Conservation (phyloP, 2,329 filamentous ascomycete species). For the Penicillium janthinellum region DNA sequence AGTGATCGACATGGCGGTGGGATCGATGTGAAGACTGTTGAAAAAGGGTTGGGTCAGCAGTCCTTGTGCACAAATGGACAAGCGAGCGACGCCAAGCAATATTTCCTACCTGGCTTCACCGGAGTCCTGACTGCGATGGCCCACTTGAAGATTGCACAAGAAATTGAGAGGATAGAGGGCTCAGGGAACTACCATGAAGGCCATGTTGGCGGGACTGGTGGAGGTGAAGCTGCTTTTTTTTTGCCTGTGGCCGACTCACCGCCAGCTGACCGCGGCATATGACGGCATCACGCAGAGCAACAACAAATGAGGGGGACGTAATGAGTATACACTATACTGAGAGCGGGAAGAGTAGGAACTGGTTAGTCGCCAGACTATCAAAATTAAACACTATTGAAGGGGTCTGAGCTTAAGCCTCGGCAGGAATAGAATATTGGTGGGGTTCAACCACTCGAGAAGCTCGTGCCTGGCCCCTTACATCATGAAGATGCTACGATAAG, state of each 20-base stretch:
- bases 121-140: conserved; percentile 6
- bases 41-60: conserved; percentile 3
- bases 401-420: neutral
- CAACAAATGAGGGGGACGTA: neutral
- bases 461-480: neutral
- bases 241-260: conserved; percentile 30
- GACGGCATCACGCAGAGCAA: conserved; percentile 21
- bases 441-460: neutral
- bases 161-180: conserved; percentile 18
- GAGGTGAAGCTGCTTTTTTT: conserved; percentile 28
- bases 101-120: conserved; percentile 9
- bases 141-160: conserved; percentile 2
- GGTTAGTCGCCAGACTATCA: neutral
- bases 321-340: no score
- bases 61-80: conserved; percentile 4
- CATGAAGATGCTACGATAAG: neutral
- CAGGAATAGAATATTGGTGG: neutral
- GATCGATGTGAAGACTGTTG: conserved; percentile 17
- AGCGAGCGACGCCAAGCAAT: neutral
- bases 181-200: conserved; percentile 11
- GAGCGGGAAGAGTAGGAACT: neutral
- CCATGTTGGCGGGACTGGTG: conserved; percentile 18
- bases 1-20: conserved; percentile 60
- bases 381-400: neutral
- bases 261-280: conserved; percentile 26